phyloP scores from a whole-genome alignment of 345 rosid genomes.

The Citropsis articulata region DNA sequence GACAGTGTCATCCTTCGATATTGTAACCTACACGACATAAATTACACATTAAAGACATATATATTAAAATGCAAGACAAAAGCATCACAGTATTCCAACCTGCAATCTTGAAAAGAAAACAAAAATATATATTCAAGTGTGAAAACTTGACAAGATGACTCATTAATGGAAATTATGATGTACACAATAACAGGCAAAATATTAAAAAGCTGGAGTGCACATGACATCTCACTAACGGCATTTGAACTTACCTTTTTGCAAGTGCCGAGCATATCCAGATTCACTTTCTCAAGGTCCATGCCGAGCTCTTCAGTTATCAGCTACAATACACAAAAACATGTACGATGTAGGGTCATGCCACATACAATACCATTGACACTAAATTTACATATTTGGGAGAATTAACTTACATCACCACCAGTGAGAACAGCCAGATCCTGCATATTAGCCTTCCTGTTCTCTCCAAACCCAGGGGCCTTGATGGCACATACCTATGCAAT shows the following conservation, averaged over 20 bases:
- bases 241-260: slow-evolving; percentile 74
- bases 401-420: slow-evolving; percentile 69
- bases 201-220: background rate
- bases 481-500: slow-evolving; percentile 75
- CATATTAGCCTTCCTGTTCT: slow-evolving; percentile 78
- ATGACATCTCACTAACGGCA: background rate
- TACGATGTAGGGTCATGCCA: background rate
- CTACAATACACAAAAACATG: slow-evolving; percentile 30
- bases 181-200: background rate
- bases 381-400: background rate
- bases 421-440: slow-evolving; percentile 91
- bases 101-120: background rate
- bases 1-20: slow-evolving; percentile 92
- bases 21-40: slow-evolving; percentile 43
- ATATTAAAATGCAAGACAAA: background rate
- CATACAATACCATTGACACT: background rate
- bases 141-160: background rate
- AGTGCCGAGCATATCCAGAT: slow-evolving; percentile 74
- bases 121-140: background rate
- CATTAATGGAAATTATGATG: background rate
- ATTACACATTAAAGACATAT: background rate
- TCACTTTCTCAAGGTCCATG: slow-evolving; percentile 87
- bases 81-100: background rate
- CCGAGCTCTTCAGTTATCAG: slow-evolving; percentile 94
- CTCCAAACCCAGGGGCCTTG: slow-evolving; percentile 98